Conservation (phyloP, 306 rosid genomes). For the Castanospermum australe region DNA sequence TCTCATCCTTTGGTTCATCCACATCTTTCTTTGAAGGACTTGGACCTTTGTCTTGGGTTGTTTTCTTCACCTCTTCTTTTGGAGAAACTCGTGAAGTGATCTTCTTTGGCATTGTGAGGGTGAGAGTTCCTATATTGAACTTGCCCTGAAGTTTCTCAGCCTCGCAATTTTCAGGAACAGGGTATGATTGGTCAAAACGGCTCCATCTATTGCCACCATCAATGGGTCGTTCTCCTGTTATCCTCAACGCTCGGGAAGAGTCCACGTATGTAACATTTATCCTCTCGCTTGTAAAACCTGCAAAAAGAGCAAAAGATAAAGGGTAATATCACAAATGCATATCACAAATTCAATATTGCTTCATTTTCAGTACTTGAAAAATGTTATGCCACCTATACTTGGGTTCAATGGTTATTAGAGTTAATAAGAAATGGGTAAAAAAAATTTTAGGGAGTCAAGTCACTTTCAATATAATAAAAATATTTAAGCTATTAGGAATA, state of each 20-base stretch:
- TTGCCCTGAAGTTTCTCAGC: constrained; percentile 32
- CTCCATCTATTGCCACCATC: constrained; percentile 30
- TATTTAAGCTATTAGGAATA: too few relatives aligned
- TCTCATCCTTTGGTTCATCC: neutral
- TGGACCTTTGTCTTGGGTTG: constrained; percentile 17
- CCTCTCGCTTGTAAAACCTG: constrained; percentile 52
- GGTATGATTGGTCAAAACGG: constrained; percentile 38
- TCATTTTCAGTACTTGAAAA: too few relatives aligned
- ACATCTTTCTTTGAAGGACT: neutral
- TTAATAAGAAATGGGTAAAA: too few relatives aligned
- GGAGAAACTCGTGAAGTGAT: neutral
- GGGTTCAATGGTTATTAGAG: too few relatives aligned
- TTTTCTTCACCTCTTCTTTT: constrained; percentile 17
- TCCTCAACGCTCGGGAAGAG: neutral
- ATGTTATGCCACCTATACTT: too few relatives aligned
- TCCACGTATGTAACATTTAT: constrained; percentile 24
- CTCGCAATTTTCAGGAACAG: constrained; percentile 38
- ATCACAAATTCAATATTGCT: too few relatives aligned
- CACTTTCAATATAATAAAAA: too few relatives aligned
- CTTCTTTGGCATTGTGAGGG: constrained; percentile 53
- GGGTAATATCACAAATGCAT: neutral
- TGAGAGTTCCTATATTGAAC: constrained; percentile 38
- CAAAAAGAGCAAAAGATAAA: neutral
- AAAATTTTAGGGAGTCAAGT: too few relatives aligned
- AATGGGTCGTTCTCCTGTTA: constrained; percentile 55